phyloP scores from a whole-genome alignment of 208 protist genomes.

The Acanthamoeba divionensis region DNA sequence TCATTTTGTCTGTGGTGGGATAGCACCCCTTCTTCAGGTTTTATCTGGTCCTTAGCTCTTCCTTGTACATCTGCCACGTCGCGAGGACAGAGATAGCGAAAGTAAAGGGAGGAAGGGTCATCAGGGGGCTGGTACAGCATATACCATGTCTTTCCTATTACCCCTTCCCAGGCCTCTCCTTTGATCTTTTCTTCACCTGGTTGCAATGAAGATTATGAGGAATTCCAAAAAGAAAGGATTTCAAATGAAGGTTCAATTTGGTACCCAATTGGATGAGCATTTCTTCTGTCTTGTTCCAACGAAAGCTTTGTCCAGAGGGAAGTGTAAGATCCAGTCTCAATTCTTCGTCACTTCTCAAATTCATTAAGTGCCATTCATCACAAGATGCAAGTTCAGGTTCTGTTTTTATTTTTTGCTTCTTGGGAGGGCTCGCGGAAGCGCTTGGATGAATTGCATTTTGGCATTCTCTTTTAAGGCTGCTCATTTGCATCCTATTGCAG shows the following conservation, averaged over 20 bases:
- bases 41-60: constrained; percentile 1
- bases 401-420: not conserved
- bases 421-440: no score
- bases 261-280: not conserved
- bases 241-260: not conserved
- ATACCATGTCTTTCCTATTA: not conserved
- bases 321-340: not conserved
- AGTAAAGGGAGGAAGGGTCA: not conserved
- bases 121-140: not conserved
- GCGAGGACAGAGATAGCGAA: not conserved
- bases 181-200: not conserved
- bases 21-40: no score
- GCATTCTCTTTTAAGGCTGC: no score
- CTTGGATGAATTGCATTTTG: no score
- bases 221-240: not conserved
- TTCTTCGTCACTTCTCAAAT: not conserved
- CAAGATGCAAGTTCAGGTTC: not conserved
- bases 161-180: not conserved
- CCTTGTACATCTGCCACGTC: not conserved
- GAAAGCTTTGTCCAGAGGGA: constrained; percentile 12
- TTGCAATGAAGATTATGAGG: not conserved
- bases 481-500: no score
- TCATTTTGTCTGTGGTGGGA: not conserved
- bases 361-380: not conserved
- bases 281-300: not conserved